These are phyloP conservation scores for Xylaria sp. DNA, from an alignment of 2,329 filamentous ascomycete species.

Conservation along the genomic window DNA sequence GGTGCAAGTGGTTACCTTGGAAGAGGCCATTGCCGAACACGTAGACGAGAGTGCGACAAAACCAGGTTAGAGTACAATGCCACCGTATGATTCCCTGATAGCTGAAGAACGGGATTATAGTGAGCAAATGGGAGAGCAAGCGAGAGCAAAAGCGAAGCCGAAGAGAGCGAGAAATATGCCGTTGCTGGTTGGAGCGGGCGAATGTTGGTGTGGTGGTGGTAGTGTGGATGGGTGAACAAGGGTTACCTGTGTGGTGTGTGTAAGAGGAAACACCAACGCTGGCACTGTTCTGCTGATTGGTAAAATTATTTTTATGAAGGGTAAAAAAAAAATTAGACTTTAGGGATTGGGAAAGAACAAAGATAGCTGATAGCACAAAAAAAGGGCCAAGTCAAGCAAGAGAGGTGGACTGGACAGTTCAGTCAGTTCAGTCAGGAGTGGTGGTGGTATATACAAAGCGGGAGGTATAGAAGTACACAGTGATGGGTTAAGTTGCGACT, in stretches of 20 bases:
- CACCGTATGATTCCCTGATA: slow-evolving; percentile 22
- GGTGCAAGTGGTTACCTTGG: slow-evolving; percentile 61
- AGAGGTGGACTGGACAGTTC: slow-evolving; percentile 13
- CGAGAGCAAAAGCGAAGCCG: slow-evolving; percentile 42
- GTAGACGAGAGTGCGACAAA: slow-evolving; percentile 44
- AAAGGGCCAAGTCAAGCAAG: slow-evolving; percentile 20
- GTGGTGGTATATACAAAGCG: slow-evolving; percentile 25
- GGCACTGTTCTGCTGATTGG: slow-evolving; percentile 35
- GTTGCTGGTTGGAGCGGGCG: slow-evolving; percentile 42
- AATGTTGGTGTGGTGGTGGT: slow-evolving; percentile 40
- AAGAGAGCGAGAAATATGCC: slow-evolving; percentile 39
- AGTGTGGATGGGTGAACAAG: slow-evolving; percentile 41
- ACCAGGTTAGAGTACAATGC: slow-evolving; percentile 34
- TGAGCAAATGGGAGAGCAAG: slow-evolving; percentile 33
- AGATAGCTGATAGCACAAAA: slow-evolving; percentile 33
- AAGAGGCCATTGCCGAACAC: slow-evolving; percentile 67
- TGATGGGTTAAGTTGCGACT: slow-evolving; percentile 15
- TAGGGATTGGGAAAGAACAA: slow-evolving; percentile 38
- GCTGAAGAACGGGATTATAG: slow-evolving; percentile 27
- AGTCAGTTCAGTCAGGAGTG: slow-evolving; percentile 12
- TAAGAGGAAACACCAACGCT: slow-evolving; percentile 30
- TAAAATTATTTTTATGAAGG: slow-evolving; percentile 32
- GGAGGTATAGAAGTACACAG: slow-evolving; percentile 30
- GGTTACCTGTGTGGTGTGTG: slow-evolving; percentile 34
- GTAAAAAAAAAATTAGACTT: slow-evolving; percentile 17